Conservation (phyloP, 768 basidiomycete species). For the Russula sp. region DNA sequence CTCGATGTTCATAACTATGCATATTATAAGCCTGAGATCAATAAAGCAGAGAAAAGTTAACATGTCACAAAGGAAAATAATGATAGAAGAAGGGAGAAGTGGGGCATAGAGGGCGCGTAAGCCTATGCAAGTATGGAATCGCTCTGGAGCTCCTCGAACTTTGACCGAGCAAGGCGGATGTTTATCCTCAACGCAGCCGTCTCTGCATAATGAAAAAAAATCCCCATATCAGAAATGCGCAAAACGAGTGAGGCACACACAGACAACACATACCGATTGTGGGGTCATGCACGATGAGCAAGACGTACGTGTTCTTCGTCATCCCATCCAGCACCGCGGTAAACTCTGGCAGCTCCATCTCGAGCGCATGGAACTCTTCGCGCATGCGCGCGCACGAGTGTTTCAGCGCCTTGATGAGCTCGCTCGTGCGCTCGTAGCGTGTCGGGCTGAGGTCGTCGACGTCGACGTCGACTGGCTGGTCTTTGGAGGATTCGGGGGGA, state of each 20-base stretch:
- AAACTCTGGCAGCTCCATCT: slow-evolving; percentile 80
- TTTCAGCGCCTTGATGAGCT: slow-evolving; percentile 94
- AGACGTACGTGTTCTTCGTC: slow-evolving; percentile 88
- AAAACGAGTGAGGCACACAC: background rate
- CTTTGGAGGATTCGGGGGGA: too few species aligned
- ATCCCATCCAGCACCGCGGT: slow-evolving; percentile 88
- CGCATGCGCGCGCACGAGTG: slow-evolving; percentile 80
- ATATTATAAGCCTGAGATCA: background rate
- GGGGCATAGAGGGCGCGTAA: background rate
- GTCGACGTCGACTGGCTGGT: too few species aligned
- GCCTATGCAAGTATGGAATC: slow-evolving; percentile 33
- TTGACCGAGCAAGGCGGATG: slow-evolving; percentile 74
- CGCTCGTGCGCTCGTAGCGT: slow-evolving; percentile 81
- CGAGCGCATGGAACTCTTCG: slow-evolving; percentile 79
- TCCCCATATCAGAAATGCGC: slow-evolving; percentile 8
- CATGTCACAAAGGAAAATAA: slow-evolving; percentile 15
- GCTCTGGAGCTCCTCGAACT: slow-evolving; percentile 86
- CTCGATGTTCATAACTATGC: background rate
- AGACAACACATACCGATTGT: slow-evolving; percentile 72
- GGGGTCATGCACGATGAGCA: slow-evolving; percentile 84
- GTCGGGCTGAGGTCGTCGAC: slow-evolving; percentile 48
- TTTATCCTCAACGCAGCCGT: slow-evolving; percentile 84
- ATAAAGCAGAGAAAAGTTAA: background rate
- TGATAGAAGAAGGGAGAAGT: background rate
- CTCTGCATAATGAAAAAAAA: slow-evolving; percentile 40